Conservation (phyloP, 2,329 filamentous ascomycete species). For the Arthrobotrys sinensis region DNA sequence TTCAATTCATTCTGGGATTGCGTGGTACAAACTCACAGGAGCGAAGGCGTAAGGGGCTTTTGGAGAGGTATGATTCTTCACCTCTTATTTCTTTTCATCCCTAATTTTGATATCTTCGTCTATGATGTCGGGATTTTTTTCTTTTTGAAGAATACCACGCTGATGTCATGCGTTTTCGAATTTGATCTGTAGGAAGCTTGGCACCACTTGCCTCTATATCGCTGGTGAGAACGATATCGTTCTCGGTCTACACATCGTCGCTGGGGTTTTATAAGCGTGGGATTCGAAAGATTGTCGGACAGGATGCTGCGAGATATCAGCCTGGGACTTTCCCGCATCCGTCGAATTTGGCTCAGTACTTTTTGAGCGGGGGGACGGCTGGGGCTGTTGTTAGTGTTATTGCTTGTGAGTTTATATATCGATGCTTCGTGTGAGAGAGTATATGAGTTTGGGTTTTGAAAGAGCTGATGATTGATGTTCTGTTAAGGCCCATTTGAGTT, state of each 20-base stretch:
- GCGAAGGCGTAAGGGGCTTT: conserved; percentile 81
- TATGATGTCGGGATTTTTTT: conserved; percentile 16
- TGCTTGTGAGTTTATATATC: conserved; percentile 74
- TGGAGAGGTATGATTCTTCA: conserved; percentile 77
- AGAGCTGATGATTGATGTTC: background rate
- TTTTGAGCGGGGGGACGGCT: conserved; percentile 76
- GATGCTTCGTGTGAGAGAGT: background rate
- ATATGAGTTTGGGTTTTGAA: background rate
- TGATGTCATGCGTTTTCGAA: conserved; percentile 55
- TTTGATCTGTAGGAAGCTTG: conserved; percentile 74
- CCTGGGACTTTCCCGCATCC: conserved; percentile 75
- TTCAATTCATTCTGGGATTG: conserved; percentile 82
- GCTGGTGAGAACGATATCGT: conserved; percentile 82
- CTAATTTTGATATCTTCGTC: background rate
- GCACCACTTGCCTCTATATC: conserved; percentile 86
- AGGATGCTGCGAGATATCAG: conserved; percentile 56
- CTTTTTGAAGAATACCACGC: conserved; percentile 60
- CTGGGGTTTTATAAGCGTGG: conserved; percentile 55
- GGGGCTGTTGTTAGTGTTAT: conserved; percentile 85
- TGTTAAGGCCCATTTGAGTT: conserved; percentile 82
- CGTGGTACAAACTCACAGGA: conserved; percentile 80
- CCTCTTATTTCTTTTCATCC: conserved; percentile 4
- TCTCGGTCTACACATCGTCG: conserved; percentile 79
- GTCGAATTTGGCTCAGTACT: conserved; percentile 69
- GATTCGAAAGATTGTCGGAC: conserved; percentile 51